Evolutionary conservation across 495 filamentous ascomycete genomes (phyloP), one percentile per base, ranked within the genome.

Genomic region (Glonium stellatum): DNA sequence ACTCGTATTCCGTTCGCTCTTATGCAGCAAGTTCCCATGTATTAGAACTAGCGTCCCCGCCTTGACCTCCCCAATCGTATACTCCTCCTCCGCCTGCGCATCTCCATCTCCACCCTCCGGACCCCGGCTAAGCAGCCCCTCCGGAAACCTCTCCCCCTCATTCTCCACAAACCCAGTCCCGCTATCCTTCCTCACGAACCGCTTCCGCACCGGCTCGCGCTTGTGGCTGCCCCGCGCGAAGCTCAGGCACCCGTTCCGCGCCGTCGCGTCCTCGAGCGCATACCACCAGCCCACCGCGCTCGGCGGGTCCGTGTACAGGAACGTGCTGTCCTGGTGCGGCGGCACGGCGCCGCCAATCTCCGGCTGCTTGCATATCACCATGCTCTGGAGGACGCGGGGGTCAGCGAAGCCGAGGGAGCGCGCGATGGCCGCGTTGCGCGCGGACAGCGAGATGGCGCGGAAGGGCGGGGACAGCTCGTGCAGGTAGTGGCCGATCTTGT

Each of bases 331-430:
- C 70, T 95, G 92, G 71, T 98, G 93, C 15, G 87, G 79, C 1
- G 82, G 88, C 39, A 97, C 93, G 0, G 84, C 83, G 15, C 87
- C 93, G 22, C 93, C 93, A 37, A 98, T 97, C 70, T 91, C 88
- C 8, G 93, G 92, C 73, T 97, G 93, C 70, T 98, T 98, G 80
- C 89, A 95, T 63, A 98, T 98, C 8, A 97, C 80, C 93, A 98
- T 98, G 66, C 87, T 91, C 77, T 98, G 93, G 59, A 98, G 77
- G 1, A 87, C 79, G 37, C 77, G 74, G 0, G 93, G 90, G 67
- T 93, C 85, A 0, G 55, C 58, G 73, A 95, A 96, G 0, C 85
- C 84, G 12, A 98, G 74, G 1, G 77, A 79, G 15, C 73, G 73
- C 6, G 92, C 90, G 23, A 98, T 84, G 13, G 78, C 79, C 0